Conservation (phyloP, 768 basidiomycete species). For the Tremella mesenterica region DNA sequence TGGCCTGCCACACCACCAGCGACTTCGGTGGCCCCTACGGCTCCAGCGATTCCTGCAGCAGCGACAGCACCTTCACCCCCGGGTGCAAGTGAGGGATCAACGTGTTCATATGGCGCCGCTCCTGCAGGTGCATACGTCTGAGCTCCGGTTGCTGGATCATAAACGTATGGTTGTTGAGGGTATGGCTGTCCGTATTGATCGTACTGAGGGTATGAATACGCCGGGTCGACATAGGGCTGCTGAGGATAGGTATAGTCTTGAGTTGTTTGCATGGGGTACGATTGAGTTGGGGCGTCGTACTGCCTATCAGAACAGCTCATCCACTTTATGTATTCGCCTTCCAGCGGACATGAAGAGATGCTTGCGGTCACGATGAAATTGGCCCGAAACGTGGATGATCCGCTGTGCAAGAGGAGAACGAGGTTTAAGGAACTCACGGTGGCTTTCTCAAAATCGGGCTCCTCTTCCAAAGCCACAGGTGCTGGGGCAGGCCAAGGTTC, state of each 20-base stretch:
- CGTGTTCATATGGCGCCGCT: too few species aligned
- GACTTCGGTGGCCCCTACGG: conserved; percentile 6
- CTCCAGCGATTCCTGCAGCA: conserved; percentile 3
- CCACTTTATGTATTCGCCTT: too few species aligned
- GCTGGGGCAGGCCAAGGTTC: conserved; percentile 29
- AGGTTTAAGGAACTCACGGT: conserved; percentile 11
- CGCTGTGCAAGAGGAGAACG: background rate
- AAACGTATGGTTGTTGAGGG: conserved; percentile 2
- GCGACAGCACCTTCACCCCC: conserved; percentile 3
- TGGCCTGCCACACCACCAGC: conserved; percentile 4
- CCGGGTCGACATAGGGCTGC: conserved; percentile 2
- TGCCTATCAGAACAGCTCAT: background rate
- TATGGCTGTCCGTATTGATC: conserved; percentile 1
- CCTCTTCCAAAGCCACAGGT: conserved; percentile 26
- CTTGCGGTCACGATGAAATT: too few species aligned
- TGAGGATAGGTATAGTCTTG: conserved; percentile 9
- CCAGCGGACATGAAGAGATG: too few species aligned
- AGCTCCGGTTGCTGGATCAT: background rate
- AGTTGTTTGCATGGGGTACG: conserved; percentile 29
- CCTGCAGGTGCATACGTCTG: background rate
- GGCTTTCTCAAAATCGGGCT: conserved; percentile 29
- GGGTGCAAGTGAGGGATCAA: too few species aligned
- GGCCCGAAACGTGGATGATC: too few species aligned
- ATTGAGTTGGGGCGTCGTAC: conserved; percentile 29
- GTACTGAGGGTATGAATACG: conserved; percentile 1